Evolutionary conservation across 208 protist species (phyloP), one percentile per base, ranked within the genome.

Genomic region (Leishmania aethiopica): DNA sequence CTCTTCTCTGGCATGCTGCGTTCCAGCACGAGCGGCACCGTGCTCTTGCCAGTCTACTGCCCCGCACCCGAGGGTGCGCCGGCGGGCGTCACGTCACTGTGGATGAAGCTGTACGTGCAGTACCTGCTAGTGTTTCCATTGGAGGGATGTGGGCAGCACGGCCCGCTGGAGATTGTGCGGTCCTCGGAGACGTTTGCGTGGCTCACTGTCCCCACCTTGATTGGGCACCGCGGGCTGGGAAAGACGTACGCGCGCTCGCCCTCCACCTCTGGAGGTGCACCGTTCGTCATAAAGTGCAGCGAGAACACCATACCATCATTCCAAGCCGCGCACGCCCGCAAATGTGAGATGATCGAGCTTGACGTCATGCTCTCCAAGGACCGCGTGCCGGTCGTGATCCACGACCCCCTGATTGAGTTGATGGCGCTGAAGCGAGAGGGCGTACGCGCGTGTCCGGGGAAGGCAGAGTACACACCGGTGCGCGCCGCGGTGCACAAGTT

Each of bases 331-430:
- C 92, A 96, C 80, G 82, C 82, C 17, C 90, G 93, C 35, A 88
- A 90, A 13, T 95, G 92, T 59, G 88, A 91, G 13, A 94, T 94
- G 90, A 88, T 96, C 35, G 92, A 96, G 84, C 92, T 96, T 62
- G 93, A 96, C 73, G 93, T 96, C 45, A 95, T 95, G 93, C 87
- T 95, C n/a, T 95, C 93, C 17, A 80, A 78, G 32, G 93, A 96
- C 77, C 87, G 91, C 37, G 83, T 95, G 55, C 93, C 93, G 0
- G 88, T 96, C 60, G 84, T 95, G 69, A 94, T 95, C 81, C 93
- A 96, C 84, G 93, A 96, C 70, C 91, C 93, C 0, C 75, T 96
- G 19, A 85, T 96, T 64, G 86, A 94, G 75, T 78, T 96, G 47
- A 87, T 92, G 77, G 93, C 92, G 78, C 77, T 86, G n/a, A 85